Evolutionary conservation across 345 rosid species (phyloP).

Genomic region (Salix arbutifolia): DNA sequence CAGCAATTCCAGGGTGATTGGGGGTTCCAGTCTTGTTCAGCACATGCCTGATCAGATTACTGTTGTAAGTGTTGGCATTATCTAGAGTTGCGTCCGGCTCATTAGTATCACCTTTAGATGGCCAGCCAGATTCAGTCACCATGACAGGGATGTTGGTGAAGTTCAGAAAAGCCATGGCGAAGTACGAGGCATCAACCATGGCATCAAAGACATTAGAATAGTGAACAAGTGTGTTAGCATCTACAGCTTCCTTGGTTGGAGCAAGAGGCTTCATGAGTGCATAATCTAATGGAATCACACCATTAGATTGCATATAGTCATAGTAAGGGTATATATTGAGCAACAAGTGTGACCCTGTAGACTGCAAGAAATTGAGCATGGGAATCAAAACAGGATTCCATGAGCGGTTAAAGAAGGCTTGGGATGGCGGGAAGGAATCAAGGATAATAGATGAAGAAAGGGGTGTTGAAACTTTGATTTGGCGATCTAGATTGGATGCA

Average conservation of each 20-base stretch:
- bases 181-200: constrained; percentile 81
- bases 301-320: constrained; percentile 79
- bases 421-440: constrained; percentile 98
- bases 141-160: constrained; percentile 75
- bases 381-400: constrained; percentile 89
- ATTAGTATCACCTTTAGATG: constrained; percentile 73
- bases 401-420: constrained; percentile 91
- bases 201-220: constrained; percentile 96
- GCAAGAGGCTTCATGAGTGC: constrained; percentile 91
- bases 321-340: constrained; percentile 90
- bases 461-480: constrained; percentile 85
- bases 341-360: constrained; percentile 76
- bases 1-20: constrained; percentile 74
- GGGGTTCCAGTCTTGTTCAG: constrained; percentile 92
- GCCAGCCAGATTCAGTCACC: constrained; percentile 95
- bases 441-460: constrained; percentile 81
- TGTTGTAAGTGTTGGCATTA: constrained; percentile 90
- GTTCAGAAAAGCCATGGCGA: constrained; percentile 78
- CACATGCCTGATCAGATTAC: constrained; percentile 86
- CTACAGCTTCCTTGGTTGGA: constrained; percentile 93
- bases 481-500: constrained; percentile 81
- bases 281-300: constrained; percentile 76
- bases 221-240: constrained; percentile 87
- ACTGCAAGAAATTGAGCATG: constrained; percentile 75
- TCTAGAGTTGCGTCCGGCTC: constrained; percentile 79